These are phyloP conservation scores for Calophaca sinica DNA, from an alignment of 306 rosid species.

Conservation along the genomic window DNA sequence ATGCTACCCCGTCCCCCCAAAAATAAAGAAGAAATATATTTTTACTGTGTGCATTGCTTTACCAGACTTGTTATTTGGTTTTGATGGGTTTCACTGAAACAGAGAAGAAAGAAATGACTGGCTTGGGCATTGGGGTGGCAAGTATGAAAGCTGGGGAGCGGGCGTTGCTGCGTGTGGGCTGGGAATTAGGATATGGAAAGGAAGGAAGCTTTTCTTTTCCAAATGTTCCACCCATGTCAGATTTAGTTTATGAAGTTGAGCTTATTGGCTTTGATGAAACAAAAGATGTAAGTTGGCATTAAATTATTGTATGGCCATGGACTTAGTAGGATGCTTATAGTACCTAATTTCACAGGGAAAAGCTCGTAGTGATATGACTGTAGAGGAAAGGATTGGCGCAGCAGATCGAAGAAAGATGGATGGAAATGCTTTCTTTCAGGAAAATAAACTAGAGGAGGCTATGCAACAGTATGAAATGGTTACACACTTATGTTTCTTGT, in stretches of 20 bases:
- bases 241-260: slow-evolving; percentile 91
- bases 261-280: slow-evolving; percentile 91
- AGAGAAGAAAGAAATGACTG: slow-evolving; percentile 93
- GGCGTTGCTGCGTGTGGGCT: slow-evolving; percentile 82
- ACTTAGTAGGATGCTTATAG: slow-evolving; percentile 50
- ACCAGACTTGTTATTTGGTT: slow-evolving; percentile 7
- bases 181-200: slow-evolving; percentile 92
- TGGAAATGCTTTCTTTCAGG: slow-evolving; percentile 86
- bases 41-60: slow-evolving; percentile 8
- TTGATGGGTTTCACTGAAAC: slow-evolving; percentile 51
- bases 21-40: background rate
- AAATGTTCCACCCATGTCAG: slow-evolving; percentile 95
- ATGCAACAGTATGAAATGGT: slow-evolving; percentile 99
- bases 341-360: slow-evolving; percentile 66
- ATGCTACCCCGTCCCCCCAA: background rate
- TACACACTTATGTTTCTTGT: slow-evolving; percentile 53
- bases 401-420: slow-evolving; percentile 94
- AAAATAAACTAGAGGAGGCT: slow-evolving; percentile 93
- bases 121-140: slow-evolving; percentile 86
- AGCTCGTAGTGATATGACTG: slow-evolving; percentile 94
- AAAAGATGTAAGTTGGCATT: slow-evolving; percentile 69
- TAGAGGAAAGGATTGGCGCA: slow-evolving; percentile 91
- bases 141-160: slow-evolving; percentile 92
- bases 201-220: slow-evolving; percentile 95
- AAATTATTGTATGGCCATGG: slow-evolving; percentile 10